Evolutionary conservation across 176 grass and related monocot species (phyloP), one percentile per base, ranked within the genome.

Genomic region (Oryza longistaminata): DNA sequence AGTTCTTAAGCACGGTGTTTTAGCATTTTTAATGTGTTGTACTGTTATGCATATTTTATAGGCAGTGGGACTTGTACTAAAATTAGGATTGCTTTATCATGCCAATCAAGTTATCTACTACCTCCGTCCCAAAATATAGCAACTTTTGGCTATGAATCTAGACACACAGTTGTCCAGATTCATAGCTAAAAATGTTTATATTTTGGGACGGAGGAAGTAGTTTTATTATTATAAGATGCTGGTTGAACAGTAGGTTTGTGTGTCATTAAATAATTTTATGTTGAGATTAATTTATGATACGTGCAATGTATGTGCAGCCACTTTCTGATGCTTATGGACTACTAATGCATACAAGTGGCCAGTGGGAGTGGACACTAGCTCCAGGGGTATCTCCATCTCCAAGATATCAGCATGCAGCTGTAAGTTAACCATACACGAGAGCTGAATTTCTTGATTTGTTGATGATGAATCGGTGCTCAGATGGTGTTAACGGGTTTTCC

Each of bases 311-410:
- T 85, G 55, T 89, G 61, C 90, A 99, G 96, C 86, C 96, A 25
- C 90, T 92, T 60, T 94, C 93, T 72, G 96, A 99, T 89, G 96
- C 96, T 64, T 99, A 99, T 79, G 96, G 96, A 85, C 88, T 99
- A 39, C 83, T 99, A 73, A 99, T 99, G 96, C 96, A 99, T 88
- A 99, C 93, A 72, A 99, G 94, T 90, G 93, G 93, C 34, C 88
- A 89, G 62, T 99, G 96, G 96, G 96, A 99, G 77, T 99, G 96
- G 96, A 99, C 96, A 91, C 86, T 99, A 49, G 96, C 96, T 82
- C 96, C 96, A 81, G 93, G 96, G 58, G 66, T 94, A 75, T 96
- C 96, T 81, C 96, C 96, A 76, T 99, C 96, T 88, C 93, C 93
- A 79, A 90, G 96, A 92, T 99, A 99, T 85, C 93, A 99, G 86